These are phyloP conservation scores for Coprinopsis marcescibilis DNA, from an alignment of 768 basidiomycete genomes.

Conservation along the genomic window DNA sequence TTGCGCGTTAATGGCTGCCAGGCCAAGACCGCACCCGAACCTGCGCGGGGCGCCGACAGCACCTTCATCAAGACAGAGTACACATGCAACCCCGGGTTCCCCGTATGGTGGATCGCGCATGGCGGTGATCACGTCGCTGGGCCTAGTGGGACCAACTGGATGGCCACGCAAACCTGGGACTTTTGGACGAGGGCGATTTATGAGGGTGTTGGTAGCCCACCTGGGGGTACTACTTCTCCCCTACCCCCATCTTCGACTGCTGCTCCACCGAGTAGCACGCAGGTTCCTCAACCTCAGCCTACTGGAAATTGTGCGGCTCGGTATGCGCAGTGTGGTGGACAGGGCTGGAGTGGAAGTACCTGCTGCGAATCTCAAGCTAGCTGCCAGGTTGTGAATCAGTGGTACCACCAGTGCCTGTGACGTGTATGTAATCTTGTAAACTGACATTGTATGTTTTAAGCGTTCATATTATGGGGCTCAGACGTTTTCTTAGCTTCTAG, in stretches of 20 bases:
- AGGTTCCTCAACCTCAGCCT: not conserved
- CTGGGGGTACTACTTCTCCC: not conserved
- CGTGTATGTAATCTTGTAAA: no score
- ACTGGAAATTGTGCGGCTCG: not conserved
- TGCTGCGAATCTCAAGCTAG: constrained; percentile 8
- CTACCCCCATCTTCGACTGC: not conserved
- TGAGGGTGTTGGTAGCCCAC: constrained; percentile 1
- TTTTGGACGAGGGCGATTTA: constrained; percentile 6
- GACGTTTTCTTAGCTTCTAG: no score
- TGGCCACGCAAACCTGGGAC: constrained; percentile 6
- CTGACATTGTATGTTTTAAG: no score
- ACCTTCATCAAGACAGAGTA: constrained; percentile 8
- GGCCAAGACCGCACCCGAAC: constrained; percentile 4
- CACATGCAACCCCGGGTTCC: constrained; percentile 2
- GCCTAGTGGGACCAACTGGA: constrained; percentile 7
- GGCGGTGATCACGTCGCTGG: constrained; percentile 3
- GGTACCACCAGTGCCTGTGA: constrained; percentile 12
- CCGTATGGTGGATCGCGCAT: constrained; percentile 8
- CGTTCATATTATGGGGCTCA: no score
- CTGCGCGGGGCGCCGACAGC: constrained; percentile 4
- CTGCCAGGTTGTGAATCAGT: constrained; percentile 9
- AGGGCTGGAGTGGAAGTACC: constrained; percentile 12
- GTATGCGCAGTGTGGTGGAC: constrained; percentile 13
- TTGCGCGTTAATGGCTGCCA: constrained; percentile 8
- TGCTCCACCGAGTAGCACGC: not conserved